These are phyloP conservation scores for Apiotrichum gamsii DNA, from an alignment of 1,284 basidiomycete genomes.

Conservation along the genomic window DNA sequence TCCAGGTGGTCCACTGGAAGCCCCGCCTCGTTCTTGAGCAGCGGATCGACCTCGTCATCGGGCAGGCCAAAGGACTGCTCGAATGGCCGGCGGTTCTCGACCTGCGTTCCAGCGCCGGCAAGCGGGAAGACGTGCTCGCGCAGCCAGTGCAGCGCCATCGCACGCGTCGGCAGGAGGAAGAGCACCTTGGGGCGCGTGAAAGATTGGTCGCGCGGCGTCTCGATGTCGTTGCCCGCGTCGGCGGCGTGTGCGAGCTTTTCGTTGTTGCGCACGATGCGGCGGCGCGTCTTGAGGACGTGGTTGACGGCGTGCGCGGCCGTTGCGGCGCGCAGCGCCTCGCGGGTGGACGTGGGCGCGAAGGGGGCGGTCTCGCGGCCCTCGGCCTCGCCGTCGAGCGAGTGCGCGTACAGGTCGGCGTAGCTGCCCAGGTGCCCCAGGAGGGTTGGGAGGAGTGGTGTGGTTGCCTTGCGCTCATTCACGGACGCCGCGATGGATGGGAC, in stretches of 20 bases:
- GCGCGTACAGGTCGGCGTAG: slow-evolving; percentile 67
- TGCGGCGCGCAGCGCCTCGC: slow-evolving; percentile 57
- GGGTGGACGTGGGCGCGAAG: slow-evolving; percentile 27
- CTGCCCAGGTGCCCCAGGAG: slow-evolving; percentile 53
- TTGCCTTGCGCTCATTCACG: slow-evolving; percentile 25
- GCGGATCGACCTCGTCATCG: slow-evolving; percentile 68
- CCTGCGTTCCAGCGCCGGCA: slow-evolving; percentile 59
- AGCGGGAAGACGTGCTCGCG: slow-evolving; percentile 64
- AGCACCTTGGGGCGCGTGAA: slow-evolving; percentile 95
- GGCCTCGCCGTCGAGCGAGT: slow-evolving; percentile 53
- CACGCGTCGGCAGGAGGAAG: slow-evolving; percentile 85
- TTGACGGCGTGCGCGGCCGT: slow-evolving; percentile 71
- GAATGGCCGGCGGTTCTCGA: slow-evolving; percentile 83
- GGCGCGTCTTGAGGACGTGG: slow-evolving; percentile 87
- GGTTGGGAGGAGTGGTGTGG: slow-evolving; percentile 53
- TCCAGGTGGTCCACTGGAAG: slow-evolving; percentile 87
- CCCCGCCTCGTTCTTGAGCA: slow-evolving; percentile 50
- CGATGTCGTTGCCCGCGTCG: slow-evolving; percentile 47
- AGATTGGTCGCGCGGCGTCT: slow-evolving; percentile 82
- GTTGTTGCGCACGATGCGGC: slow-evolving; percentile 87
- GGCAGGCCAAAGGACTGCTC: slow-evolving; percentile 76
- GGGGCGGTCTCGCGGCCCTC: slow-evolving; percentile 38
- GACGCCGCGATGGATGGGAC: slow-evolving; percentile 53
- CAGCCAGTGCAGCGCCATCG: slow-evolving; percentile 69
- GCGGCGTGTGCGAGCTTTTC: slow-evolving; percentile 69